Evolutionary conservation across 139 green algal species (phyloP).

Genomic region (Chlamydomonas incerta): DNA sequence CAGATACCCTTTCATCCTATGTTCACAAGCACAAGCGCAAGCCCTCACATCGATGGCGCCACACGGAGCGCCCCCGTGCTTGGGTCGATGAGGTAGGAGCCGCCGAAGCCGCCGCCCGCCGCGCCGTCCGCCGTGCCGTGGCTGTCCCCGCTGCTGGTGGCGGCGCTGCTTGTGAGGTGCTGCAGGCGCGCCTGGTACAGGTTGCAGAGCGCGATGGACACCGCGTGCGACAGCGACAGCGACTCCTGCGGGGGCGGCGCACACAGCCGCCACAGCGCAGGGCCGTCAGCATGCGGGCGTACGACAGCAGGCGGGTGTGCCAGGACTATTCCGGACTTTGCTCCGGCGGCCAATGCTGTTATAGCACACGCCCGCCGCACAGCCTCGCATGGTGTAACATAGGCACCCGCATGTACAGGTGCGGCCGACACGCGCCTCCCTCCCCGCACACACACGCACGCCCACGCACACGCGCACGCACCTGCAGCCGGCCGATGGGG

Average conservation of each 20-base stretch:
- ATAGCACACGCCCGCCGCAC: too few relatives aligned
- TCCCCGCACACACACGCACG: neutral
- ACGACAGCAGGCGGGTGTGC: too few relatives aligned
- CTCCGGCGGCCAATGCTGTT: too few relatives aligned
- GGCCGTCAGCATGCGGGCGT: too few relatives aligned
- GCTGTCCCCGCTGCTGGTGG: neutral
- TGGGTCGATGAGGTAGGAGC: neutral
- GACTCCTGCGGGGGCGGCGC: slow-evolving; percentile 52
- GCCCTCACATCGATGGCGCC: neutral
- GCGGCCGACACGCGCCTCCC: neutral
- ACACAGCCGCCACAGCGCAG: neutral
- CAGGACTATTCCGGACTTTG: too few relatives aligned
- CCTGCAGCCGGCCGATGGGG: slow-evolving; percentile 53
- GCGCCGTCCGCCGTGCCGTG: neutral
- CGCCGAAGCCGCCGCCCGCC: too few relatives aligned
- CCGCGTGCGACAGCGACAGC: slow-evolving; percentile 68
- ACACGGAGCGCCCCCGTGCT: slow-evolving; percentile 4
- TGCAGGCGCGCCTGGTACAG: slow-evolving; percentile 63
- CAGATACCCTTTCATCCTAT: too few relatives aligned
- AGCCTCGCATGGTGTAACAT: neutral
- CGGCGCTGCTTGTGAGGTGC: neutral
- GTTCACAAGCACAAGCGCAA: too few relatives aligned
- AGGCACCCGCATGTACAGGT: neutral
- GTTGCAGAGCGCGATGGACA: slow-evolving; percentile 64
- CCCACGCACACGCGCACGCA: neutral